These are phyloP conservation scores for Penicillium hordei DNA, from an alignment of 2,329 filamentous ascomycete species.

Conservation along the genomic window DNA sequence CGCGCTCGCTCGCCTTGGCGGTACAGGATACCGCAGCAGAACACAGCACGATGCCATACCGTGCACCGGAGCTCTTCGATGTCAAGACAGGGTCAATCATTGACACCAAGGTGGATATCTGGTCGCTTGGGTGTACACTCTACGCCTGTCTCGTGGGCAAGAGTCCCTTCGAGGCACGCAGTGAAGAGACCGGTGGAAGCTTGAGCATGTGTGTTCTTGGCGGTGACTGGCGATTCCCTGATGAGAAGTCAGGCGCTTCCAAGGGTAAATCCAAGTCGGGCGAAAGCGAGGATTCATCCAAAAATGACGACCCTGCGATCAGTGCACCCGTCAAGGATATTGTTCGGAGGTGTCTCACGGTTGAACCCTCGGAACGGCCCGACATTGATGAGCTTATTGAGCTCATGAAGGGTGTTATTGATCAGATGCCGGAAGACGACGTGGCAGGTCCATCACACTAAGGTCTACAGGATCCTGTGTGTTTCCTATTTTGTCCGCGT, in stretches of 20 bases:
- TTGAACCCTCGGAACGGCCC: constrained; percentile 84
- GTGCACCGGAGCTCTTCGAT: constrained; percentile 95
- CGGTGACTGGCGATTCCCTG: constrained; percentile 95
- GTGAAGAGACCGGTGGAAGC: constrained; percentile 92
- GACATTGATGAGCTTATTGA: constrained; percentile 80
- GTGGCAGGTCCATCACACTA: constrained; percentile 27
- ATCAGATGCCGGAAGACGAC: constrained; percentile 62
- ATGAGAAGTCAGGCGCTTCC: constrained; percentile 67
- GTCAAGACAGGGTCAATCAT: constrained; percentile 90
- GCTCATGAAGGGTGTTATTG: constrained; percentile 73
- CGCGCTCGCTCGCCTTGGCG: constrained; percentile 82
- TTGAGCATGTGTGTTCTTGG: constrained; percentile 88
- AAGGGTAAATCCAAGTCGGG: constrained; percentile 56
- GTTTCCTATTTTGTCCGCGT: neutral
- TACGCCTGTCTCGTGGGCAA: constrained; percentile 97
- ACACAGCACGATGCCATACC: constrained; percentile 97
- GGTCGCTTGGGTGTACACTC: constrained; percentile 95
- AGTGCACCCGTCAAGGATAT: constrained; percentile 83
- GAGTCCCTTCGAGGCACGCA: constrained; percentile 92
- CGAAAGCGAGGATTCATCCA: constrained; percentile 20
- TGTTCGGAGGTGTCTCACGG: constrained; percentile 78
- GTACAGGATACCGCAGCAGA: constrained; percentile 94
- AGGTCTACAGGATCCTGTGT: neutral
- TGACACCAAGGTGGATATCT: constrained; percentile 97
- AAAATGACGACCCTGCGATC: constrained; percentile 57